Conservation (phyloP, 2,329 filamentous ascomycete species). For the Cladophialophora yegresii region DNA sequence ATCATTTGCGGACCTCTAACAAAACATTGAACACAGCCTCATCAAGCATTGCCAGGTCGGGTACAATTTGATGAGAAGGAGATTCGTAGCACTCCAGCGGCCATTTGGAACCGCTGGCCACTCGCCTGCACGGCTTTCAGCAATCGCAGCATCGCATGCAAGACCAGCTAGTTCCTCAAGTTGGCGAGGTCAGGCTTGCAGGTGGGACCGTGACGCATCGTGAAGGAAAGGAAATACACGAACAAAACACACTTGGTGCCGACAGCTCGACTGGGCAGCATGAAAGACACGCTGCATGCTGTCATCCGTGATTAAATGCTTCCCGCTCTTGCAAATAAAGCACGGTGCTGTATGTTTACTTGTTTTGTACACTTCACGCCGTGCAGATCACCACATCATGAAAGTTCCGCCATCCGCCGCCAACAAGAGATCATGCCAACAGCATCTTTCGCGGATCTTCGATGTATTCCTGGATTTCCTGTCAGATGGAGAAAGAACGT, state of each 20-base stretch:
- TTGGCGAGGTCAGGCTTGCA: not conserved
- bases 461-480: constrained; percentile 31
- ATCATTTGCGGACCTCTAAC: too few species aligned
- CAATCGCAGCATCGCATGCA: not conserved
- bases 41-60: too few species aligned
- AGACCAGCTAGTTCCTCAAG: not conserved
- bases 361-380: constrained; percentile 15
- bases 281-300: constrained; percentile 4
- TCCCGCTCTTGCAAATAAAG: constrained; percentile 4
- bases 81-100: too few species aligned
- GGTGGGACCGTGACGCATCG: not conserved
- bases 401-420: not conserved
- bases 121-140: not conserved
- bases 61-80: too few species aligned
- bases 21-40: too few species aligned
- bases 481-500: constrained; percentile 1
- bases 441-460: constrained; percentile 36
- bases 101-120: not conserved
- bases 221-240: not conserved
- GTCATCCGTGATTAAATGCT: constrained; percentile 6
- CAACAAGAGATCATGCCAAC: constrained; percentile 20
- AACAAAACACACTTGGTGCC: not conserved
- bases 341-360: not conserved
- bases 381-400: not conserved
- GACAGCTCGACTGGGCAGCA: not conserved